Percentiles rank a stretch among this genome's conserved stretches.
Conservation (phyloP, 202 grass and related monocot species). For the Saccharum hybrid region DNA sequence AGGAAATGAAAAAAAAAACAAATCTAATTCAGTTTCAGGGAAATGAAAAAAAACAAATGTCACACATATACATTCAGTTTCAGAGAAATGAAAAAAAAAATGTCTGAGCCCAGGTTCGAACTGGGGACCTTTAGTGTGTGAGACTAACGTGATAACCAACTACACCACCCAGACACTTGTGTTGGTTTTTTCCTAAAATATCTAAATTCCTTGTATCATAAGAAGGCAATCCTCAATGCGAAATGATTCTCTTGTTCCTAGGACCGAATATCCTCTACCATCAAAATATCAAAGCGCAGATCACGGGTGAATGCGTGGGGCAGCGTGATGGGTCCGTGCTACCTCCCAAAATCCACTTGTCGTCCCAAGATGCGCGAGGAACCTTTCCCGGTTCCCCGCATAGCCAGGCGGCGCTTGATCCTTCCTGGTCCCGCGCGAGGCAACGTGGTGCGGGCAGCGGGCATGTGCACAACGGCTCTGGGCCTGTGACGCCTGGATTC, state of each 20-base stretch:
- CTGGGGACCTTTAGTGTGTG: slow-evolving; percentile 88
- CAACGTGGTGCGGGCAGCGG: slow-evolving; percentile 18
- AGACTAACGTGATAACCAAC: slow-evolving; percentile 91
- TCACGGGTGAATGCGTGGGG: slow-evolving; percentile 14
- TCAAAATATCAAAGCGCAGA: not conserved
- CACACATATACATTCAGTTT: too few species aligned
- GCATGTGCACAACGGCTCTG: slow-evolving; percentile 25
- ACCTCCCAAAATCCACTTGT: slow-evolving; percentile 26
- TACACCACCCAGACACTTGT: slow-evolving; percentile 69
- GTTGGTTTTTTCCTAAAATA: too few species aligned
- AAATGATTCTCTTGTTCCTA: too few species aligned
- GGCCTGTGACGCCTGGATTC: not conserved
- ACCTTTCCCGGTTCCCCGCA: slow-evolving; percentile 9
- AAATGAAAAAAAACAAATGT: too few species aligned
- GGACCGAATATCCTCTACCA: too few species aligned
- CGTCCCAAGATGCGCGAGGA: not conserved
- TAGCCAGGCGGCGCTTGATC: not conserved
- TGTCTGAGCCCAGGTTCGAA: slow-evolving; percentile 80
- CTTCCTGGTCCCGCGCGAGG: not conserved
- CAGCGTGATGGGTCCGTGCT: not conserved
- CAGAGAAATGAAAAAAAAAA: too few species aligned
- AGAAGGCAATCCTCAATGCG: too few species aligned
- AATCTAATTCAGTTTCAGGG: too few species aligned
- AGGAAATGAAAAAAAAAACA: too few species aligned
- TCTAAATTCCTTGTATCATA: too few species aligned